Conservation (phyloP, 2,329 filamentous ascomycete genomes). For the Aureobasidium sp. region DNA sequence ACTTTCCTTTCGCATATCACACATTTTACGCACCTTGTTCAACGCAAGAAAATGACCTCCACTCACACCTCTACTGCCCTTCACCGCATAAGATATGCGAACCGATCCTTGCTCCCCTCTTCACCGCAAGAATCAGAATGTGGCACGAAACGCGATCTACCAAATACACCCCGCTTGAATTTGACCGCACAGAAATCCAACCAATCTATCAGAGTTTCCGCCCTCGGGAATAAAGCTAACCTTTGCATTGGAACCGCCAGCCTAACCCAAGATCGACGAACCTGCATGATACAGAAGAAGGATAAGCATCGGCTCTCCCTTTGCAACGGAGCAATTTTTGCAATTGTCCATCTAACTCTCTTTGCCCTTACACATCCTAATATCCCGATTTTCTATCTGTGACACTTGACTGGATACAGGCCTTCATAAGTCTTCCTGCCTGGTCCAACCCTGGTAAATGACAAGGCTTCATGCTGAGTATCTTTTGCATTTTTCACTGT, state of each 20-base stretch:
- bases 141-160: background rate
- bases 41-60: no score
- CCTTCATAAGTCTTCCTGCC: no score
- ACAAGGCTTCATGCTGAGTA: background rate
- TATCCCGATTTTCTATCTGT: no score
- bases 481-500: background rate
- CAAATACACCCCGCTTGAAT: background rate
- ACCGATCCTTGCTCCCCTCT: background rate
- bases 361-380: no score
- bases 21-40: no score
- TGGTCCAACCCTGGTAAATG: no score
- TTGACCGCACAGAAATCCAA: background rate
- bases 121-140: background rate
- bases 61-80: no score
- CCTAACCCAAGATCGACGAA: conserved; percentile 8
- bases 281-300: background rate
- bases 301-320: background rate
- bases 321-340: no score
- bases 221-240: background rate
- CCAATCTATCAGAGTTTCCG: conserved; percentile 1
- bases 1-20: background rate
- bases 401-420: no score
- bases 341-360: background rate
- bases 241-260: background rate
- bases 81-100: no score